Base-by-base conservation (phyloP, 2,329 filamentous ascomycete species). In the Pseudocercospora crystallina region DNA sequence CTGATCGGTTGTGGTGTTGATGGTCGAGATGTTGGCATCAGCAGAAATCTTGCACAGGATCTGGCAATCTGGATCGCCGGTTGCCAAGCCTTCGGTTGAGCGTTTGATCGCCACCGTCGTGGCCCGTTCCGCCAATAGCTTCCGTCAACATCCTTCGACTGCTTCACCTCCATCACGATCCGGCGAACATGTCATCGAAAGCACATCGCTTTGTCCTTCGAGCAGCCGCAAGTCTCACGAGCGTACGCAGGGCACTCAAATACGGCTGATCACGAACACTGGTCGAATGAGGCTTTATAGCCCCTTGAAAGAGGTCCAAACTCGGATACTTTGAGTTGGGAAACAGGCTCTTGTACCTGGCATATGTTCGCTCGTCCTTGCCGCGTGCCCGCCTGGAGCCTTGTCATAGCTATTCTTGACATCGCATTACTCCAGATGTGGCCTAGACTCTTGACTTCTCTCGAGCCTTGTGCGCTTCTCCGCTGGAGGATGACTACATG, bases 381-480 rank as follows among this genome's bases (percentile, higher is more conserved):
- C 29, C 41, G 29, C 29, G n/a, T n/a, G 41, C 30, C 10, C 31
- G 30, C 35, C 41, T 43, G n/a, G 30, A 29, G 11, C 26, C 12
- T 17, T 15, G 14, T 35, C 30, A 35, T 26, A 15, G 39, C 39
- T 42, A 42, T 42, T 42, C 39, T 42, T 31, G 39, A 32, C 39
- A 26, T 30, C 4, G 7, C 4, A 4, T 26, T 7, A 26, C 20
- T 26, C 20, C 20, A 26, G 20, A 4, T 26, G 4, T 7, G 20
- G 20, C 20, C 20, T 26, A 26, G 20, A 26, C 20, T 26, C 20
- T 26, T 26, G 20, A 31, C 29, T 42, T 31, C 31, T 43, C 29
- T 15, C 41, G 29, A 15, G 35, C n/a, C 29, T 32, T 15, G 20
- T 30, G 14, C 35, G 41, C 30, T 35, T 43, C 41, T 43, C 30